A percentile compares a stretch with the other conserved stretches of the same genome.
phyloP scores from a whole-genome alignment of 768 basidiomycete genomes.

The Russula dissimulans region DNA sequence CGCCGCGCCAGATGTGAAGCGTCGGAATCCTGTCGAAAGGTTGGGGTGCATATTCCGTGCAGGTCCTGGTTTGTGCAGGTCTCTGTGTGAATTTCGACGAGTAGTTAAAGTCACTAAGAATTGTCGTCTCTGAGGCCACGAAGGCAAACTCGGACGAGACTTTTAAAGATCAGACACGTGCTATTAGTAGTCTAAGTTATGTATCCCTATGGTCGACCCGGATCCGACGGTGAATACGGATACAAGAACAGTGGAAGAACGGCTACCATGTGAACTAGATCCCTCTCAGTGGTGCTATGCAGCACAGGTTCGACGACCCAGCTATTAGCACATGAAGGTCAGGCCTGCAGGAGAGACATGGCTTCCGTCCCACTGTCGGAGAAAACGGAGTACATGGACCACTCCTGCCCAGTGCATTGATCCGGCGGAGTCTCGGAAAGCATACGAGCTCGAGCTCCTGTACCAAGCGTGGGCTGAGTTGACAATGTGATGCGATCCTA shows the following conservation, averaged over 20 bases:
- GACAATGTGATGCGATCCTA: slow-evolving; percentile 28
- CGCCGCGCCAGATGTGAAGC: slow-evolving; percentile 39
- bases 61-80: too few species aligned
- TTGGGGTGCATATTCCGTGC: slow-evolving; percentile 17
- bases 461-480: slow-evolving; percentile 3
- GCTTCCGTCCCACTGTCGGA: not conserved
- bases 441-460: slow-evolving; percentile 28
- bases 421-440: slow-evolving; percentile 36
- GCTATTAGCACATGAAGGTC: slow-evolving; percentile 20
- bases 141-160: slow-evolving; percentile 6
- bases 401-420: slow-evolving; percentile 25
- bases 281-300: slow-evolving; percentile 2
- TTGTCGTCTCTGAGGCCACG: too few species aligned
- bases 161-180: slow-evolving; percentile 32
- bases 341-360: slow-evolving; percentile 24
- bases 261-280: slow-evolving; percentile 26
- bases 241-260: not conserved
- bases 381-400: slow-evolving; percentile 22
- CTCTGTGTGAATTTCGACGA: too few species aligned
- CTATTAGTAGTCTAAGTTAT: slow-evolving; percentile 25
- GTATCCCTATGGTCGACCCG: slow-evolving; percentile 26
- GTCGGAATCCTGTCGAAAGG: slow-evolving; percentile 32
- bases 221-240: not conserved
- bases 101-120: too few species aligned
- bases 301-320: slow-evolving; percentile 31